Percentiles rank a stretch among this genome's conserved stretches.
Conservation (phyloP, 345 rosid genomes). For the Erucastrum elatum region DNA sequence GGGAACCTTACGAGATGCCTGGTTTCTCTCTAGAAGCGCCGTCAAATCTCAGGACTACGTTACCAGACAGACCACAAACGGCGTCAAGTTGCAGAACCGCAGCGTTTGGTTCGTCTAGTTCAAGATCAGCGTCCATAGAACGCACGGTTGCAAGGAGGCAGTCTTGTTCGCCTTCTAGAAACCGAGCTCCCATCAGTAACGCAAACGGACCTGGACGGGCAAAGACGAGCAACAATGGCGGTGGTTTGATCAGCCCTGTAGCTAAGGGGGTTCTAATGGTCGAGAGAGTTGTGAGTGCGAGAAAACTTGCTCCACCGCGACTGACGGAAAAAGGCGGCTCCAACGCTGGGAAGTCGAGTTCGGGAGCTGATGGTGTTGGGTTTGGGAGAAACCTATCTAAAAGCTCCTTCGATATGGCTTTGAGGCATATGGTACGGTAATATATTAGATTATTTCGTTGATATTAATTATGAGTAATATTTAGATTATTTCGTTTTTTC, state of each 20-base stretch:
- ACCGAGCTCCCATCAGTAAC: slow-evolving; percentile 46
- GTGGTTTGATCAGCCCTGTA: slow-evolving; percentile 45
- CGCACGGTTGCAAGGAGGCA: slow-evolving; percentile 48
- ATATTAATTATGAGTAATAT: neutral
- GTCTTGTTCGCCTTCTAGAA: slow-evolving; percentile 74
- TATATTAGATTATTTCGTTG: neutral
- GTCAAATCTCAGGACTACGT: slow-evolving; percentile 65
- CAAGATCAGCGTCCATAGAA: slow-evolving; percentile 43
- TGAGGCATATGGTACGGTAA: slow-evolving; percentile 68
- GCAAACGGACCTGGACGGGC: slow-evolving; percentile 40
- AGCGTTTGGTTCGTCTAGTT: slow-evolving; percentile 35
- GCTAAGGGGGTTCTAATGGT: slow-evolving; percentile 61
- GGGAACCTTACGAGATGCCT: slow-evolving; percentile 50
- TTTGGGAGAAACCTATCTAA: slow-evolving; percentile 71
- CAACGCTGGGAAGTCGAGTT: slow-evolving; percentile 38
- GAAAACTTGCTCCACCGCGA: slow-evolving; percentile 66
- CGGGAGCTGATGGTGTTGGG: slow-evolving; percentile 53
- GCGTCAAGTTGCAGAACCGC: slow-evolving; percentile 67
- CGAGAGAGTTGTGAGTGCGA: slow-evolving; percentile 64
- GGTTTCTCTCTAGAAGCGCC: slow-evolving; percentile 61
- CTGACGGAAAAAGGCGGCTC: slow-evolving; percentile 41
- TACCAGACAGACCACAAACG: slow-evolving; percentile 64
- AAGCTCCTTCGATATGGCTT: slow-evolving; percentile 81
- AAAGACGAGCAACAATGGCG: slow-evolving; percentile 28
- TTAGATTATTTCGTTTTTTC: neutral